These are phyloP conservation scores for Isatis lusitanica DNA, from an alignment of 441 rosid species.

Conservation along the genomic window DNA sequence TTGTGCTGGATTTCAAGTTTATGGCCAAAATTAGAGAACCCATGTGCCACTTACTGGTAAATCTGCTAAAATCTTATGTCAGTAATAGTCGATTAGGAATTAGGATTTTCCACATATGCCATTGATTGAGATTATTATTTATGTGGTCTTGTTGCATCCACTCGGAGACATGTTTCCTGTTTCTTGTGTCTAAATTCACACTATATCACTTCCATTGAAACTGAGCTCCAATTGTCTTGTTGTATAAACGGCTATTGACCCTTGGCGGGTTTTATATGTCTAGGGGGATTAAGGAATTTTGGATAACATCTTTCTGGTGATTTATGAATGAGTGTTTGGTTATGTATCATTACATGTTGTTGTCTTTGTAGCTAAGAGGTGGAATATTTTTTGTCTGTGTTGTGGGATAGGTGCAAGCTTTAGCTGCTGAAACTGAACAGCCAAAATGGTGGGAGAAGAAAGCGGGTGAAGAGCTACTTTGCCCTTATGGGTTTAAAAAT, in stretches of 20 bases:
- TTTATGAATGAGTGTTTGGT: not conserved
- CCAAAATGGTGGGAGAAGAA: constrained; percentile 98
- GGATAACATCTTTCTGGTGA: not conserved
- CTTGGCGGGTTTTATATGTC: not conserved
- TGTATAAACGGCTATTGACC: not conserved
- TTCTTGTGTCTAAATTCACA: not conserved
- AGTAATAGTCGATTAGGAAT: constrained; percentile 1
- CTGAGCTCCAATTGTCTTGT: not conserved
- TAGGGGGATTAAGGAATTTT: not conserved
- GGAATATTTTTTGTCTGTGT: not conserved
- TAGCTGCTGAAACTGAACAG: constrained; percentile 61
- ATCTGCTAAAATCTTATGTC: not conserved
- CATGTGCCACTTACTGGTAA: not conserved
- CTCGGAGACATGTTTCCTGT: not conserved
- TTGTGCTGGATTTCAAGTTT: not conserved
- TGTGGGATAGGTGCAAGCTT: constrained; percentile 58
- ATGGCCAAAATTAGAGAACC: constrained; percentile 12
- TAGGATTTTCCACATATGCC: constrained; percentile 3
- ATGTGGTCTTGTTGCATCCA: not conserved
- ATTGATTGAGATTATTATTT: not conserved
- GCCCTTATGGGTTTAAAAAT: too few species aligned
- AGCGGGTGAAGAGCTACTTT: too few species aligned
- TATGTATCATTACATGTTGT: not conserved
- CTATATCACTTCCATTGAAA: not conserved
- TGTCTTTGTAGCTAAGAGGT: not conserved